Percentiles rank a stretch among this genome's conserved stretches.
Evolutionary conservation across 768 basidiomycete species (phyloP).

Genomic region (Lentinus tigrinus): DNA sequence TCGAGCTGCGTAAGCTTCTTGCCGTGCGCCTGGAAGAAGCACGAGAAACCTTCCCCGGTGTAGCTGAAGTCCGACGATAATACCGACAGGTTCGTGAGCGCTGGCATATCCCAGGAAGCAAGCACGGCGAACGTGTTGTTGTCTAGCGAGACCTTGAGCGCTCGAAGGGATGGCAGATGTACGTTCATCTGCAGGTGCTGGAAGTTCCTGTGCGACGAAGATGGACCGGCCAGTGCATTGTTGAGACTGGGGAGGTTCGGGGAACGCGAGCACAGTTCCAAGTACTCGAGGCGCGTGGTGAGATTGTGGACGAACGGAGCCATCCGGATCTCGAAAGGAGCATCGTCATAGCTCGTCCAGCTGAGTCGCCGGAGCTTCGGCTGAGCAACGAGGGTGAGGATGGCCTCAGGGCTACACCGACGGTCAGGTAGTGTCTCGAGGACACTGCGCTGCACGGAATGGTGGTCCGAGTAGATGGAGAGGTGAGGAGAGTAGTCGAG

Average conservation of each 20-base stretch:
- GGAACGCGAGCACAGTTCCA: slow-evolving; percentile 63
- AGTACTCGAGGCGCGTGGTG: slow-evolving; percentile 57
- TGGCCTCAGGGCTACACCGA: slow-evolving; percentile 50
- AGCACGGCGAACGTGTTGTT: slow-evolving; percentile 69
- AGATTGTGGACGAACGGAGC: slow-evolving; percentile 51
- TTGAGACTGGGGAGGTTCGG: slow-evolving; percentile 45
- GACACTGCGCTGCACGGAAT: slow-evolving; percentile 57
- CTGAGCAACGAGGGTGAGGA: slow-evolving; percentile 58
- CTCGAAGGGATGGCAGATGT: slow-evolving; percentile 59
- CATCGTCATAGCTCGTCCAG: slow-evolving; percentile 74
- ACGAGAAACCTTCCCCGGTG: slow-evolving; percentile 60
- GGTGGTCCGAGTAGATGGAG: slow-evolving; percentile 61
- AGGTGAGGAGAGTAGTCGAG: slow-evolving; percentile 62
- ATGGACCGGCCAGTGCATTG: slow-evolving; percentile 27
- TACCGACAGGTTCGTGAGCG: slow-evolving; percentile 61
- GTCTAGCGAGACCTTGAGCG: slow-evolving; percentile 70
- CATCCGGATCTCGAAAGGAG: slow-evolving; percentile 53
- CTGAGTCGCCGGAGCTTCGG: slow-evolving; percentile 59
- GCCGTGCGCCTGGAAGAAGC: slow-evolving; percentile 69
- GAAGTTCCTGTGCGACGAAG: neutral
- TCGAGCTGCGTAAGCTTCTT: slow-evolving; percentile 61
- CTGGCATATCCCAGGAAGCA: slow-evolving; percentile 65
- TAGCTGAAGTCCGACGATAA: slow-evolving; percentile 71
- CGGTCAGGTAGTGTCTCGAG: slow-evolving; percentile 44
- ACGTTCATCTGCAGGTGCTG: slow-evolving; percentile 32